Conservation (phyloP, 768 basidiomycete genomes). For the Dentipellis fragilis region DNA sequence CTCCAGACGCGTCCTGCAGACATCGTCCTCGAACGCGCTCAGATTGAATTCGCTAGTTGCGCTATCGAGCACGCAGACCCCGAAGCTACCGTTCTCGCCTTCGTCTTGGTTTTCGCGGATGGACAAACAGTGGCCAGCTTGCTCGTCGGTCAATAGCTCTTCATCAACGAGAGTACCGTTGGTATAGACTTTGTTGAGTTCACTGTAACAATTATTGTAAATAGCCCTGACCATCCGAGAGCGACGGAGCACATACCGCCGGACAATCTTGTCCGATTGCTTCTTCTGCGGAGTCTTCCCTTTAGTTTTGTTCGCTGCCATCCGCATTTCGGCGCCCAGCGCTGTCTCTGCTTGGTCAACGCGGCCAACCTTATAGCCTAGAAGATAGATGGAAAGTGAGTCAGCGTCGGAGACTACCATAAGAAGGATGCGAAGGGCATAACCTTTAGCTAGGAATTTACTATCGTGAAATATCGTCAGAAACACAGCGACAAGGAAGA, state of each 20-base stretch:
- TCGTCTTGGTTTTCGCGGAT: slow-evolving; percentile 51
- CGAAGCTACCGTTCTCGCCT: slow-evolving; percentile 50
- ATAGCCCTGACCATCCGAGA: not conserved
- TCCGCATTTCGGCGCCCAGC: slow-evolving; percentile 92
- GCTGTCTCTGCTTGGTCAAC: slow-evolving; percentile 98
- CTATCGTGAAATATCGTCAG: slow-evolving; percentile 23
- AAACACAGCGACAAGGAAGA: not conserved
- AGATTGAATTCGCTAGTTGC: slow-evolving; percentile 93
- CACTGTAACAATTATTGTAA: slow-evolving; percentile 32
- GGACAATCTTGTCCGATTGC: slow-evolving; percentile 79
- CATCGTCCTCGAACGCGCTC: slow-evolving; percentile 83
- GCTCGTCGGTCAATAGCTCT: slow-evolving; percentile 80
- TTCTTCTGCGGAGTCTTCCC: slow-evolving; percentile 38
- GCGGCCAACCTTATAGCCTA: slow-evolving; percentile 89
- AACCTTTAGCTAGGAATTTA: slow-evolving; percentile 78
- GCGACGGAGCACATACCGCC: slow-evolving; percentile 35
- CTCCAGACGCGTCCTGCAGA: slow-evolving; percentile 86
- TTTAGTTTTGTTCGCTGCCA: slow-evolving; percentile 59
- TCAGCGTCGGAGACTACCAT: not conserved
- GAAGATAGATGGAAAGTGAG: not conserved
- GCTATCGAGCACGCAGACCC: slow-evolving; percentile 87
- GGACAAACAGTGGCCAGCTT: slow-evolving; percentile 90
- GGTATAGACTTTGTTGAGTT: slow-evolving; percentile 92
- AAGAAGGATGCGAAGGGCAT: not conserved
- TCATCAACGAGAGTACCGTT: slow-evolving; percentile 93